Conservation (phyloP, 805 yeast genomes). For the Wickerhamiella qilinensis region DNA sequence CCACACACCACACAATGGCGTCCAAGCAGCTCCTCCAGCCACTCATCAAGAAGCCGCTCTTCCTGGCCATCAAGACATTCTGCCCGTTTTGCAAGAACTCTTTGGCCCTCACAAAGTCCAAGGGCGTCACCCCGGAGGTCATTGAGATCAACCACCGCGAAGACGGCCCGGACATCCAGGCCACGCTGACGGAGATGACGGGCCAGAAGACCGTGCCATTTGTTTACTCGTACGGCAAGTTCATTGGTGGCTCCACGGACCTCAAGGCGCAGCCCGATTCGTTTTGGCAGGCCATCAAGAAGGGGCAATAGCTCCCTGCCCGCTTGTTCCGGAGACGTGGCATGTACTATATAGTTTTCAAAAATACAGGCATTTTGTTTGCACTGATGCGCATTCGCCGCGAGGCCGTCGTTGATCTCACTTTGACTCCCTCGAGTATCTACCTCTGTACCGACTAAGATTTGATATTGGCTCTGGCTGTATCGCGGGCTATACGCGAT, state of each 20-base stretch:
- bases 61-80: constrained; percentile 13
- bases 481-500: too few species aligned
- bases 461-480: background rate
- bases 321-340: too few species aligned
- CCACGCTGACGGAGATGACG: constrained; percentile 38
- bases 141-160: constrained; percentile 44
- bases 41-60: constrained; percentile 10
- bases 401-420: too few species aligned
- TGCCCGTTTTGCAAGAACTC: constrained; percentile 17
- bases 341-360: too few species aligned
- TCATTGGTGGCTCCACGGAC: constrained; percentile 30
- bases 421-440: too few species aligned
- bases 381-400: too few species aligned
- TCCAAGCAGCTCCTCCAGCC: constrained; percentile 1
- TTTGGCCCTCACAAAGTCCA: constrained; percentile 8
- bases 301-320: background rate
- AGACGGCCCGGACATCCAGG: constrained; percentile 37
- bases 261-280: constrained; percentile 8
- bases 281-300: constrained; percentile 11
- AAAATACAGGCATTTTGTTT: too few species aligned
- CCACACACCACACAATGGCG: background rate
- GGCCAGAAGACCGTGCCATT: constrained; percentile 60
- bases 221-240: constrained; percentile 41
- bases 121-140: constrained; percentile 10
- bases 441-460: too few species aligned